Base-by-base conservation (phyloP, 768 basidiomycete species). In the Neoboletus subvelutipes region DNA sequence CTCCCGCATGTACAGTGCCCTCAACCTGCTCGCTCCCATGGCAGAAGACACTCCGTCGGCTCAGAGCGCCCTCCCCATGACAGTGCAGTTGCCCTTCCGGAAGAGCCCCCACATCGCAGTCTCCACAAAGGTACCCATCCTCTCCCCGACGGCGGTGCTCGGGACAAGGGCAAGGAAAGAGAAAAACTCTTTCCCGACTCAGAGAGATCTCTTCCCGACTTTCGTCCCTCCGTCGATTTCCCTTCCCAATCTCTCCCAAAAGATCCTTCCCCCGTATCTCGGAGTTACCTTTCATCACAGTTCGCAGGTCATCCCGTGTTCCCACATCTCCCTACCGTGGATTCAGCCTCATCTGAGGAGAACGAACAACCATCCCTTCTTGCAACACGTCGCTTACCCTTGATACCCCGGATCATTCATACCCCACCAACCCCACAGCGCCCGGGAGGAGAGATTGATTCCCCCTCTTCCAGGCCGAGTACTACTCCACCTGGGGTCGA, bases 351-450 rank as follows among this genome's bases (percentile, higher is more conserved):
- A 7, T 66, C 64, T 13, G 67, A 64, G 18, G 71, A 67, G 40
- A 63, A 59, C 41, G 66, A 62, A 3, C 67, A 55, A 5, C 59
- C 70, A 18, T 65, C 76, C 45, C 62, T 68, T 20, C 63, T 71
- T 41, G 69, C 69, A 17, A 57, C 66, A n/a, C 72, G 67, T 43
- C 61, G 36, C 45, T 58, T 61, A 28, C 62, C 60, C 37, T 28
- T 18, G n/a, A 68, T 72, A 64, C 73, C 73, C 39, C 62, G 56
- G 29, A 74, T 74, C 50, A 66, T 71, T 15, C 74, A 75, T 62
- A 74, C 73, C 48, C 74, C 73, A 39, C 72, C 73, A 39, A 74
- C 73, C 26, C 73, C 73, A 51, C 66, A 74, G 43, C 66, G 74
- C 10, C 56, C 58, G 2, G 67, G 59, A 28, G 66, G 36, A 22